These are phyloP conservation scores for Colletotrichum nymphaeae DNA, from an alignment of 2,329 filamentous ascomycete species.

Conservation along the genomic window DNA sequence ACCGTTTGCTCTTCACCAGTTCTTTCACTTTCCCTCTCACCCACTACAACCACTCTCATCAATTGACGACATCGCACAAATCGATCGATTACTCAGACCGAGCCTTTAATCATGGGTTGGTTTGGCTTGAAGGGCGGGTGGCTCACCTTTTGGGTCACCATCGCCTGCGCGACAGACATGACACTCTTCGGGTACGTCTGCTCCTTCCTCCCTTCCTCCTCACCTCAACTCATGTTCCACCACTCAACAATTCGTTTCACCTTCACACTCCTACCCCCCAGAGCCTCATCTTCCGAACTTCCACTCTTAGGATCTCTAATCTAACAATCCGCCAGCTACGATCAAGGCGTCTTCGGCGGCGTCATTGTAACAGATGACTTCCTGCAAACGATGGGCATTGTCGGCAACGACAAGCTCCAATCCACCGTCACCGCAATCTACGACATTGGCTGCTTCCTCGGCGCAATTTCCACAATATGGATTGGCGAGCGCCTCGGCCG, in stretches of 20 bases:
- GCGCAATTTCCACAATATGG: conserved; percentile 48
- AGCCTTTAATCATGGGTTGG: conserved; percentile 22
- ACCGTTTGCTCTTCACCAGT: not conserved
- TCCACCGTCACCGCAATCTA: conserved; percentile 68
- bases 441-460: conserved; percentile 70
- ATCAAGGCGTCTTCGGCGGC: conserved; percentile 62
- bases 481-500: conserved; percentile 48
- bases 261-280: not conserved
- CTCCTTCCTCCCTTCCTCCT: not conserved
- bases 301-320: too few species aligned
- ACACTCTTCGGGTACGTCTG: conserved; percentile 40
- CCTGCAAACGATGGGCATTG: conserved; percentile 53
- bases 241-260: not conserved
- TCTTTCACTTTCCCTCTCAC: not conserved
- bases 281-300: too few species aligned
- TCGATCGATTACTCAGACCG: too few species aligned
- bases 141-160: conserved; percentile 35
- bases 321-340: conserved; percentile 47
- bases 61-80: not conserved
- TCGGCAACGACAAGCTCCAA: conserved; percentile 49
- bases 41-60: not conserved
- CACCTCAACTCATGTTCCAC: not conserved
- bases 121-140: conserved; percentile 31
- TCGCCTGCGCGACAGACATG: conserved; percentile 40
- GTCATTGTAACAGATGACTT: conserved; percentile 59